Evolutionary conservation across 202 grass and related monocot species (phyloP).

Genomic region (Carex arenaria): DNA sequence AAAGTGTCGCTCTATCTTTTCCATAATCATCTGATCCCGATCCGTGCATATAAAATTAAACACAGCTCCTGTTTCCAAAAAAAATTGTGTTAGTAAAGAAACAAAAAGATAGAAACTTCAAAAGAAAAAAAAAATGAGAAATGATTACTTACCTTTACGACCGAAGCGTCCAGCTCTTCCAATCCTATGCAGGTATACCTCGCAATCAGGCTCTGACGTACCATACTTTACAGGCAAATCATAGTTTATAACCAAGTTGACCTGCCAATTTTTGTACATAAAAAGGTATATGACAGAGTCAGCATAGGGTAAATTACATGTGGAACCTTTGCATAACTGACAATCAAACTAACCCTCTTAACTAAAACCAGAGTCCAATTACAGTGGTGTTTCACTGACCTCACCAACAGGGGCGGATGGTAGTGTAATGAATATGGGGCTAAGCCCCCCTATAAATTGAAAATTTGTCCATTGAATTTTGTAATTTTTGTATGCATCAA

Average conservation of each 20-base stretch:
- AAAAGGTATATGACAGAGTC: background rate
- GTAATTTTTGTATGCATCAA: too few species aligned
- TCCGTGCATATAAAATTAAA: conserved; percentile 81
- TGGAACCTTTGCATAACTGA: background rate
- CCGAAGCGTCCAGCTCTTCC: conserved; percentile 95
- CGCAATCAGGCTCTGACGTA: conserved; percentile 76
- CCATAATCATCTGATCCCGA: conserved; percentile 65
- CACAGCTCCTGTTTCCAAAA: conserved; percentile 65
- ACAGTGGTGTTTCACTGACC: background rate
- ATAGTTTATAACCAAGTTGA: conserved; percentile 96
- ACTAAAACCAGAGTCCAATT: background rate
- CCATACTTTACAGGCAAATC: conserved; percentile 81
- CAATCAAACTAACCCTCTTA: background rate
- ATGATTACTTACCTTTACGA: conserved; percentile 65
- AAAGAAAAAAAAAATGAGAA: background rate
- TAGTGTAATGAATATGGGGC: too few species aligned
- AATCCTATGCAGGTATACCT: conserved; percentile 94
- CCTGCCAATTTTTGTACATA: conserved; percentile 40
- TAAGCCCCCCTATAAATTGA: too few species aligned
- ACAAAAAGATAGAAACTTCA: background rate
- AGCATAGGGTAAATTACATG: background rate
- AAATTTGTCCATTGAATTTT: too few species aligned
- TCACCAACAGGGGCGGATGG: background rate
- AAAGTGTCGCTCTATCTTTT: conserved; percentile 83
- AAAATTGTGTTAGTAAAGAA: background rate